Evolutionary conservation across 2,329 filamentous ascomycete species (phyloP), one percentile per base, ranked within the genome.

Genomic region (Chrysoporthe cubensis): DNA sequence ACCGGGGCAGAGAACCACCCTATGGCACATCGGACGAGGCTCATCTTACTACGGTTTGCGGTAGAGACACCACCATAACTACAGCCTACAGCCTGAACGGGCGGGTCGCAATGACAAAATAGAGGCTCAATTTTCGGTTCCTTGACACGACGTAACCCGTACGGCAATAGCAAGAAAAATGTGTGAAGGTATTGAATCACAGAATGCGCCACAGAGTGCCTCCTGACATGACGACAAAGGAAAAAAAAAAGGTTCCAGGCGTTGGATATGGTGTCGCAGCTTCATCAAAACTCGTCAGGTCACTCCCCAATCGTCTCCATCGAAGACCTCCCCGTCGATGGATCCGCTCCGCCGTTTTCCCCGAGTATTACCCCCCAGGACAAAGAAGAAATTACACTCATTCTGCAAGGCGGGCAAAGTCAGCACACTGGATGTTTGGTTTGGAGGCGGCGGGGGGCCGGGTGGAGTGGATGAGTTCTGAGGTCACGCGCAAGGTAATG

Each of bases 301-400:
- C 42, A 59, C 52, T 69, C 68, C n/a, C 46, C 61, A n/a, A 69
- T 65, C 9, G 68, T 69, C 14, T 56, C 68, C 68, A 69, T 67
- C 21, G 67, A 69, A 26, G 64, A 64, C 42, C 46, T 40, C 37
- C 37, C 64, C 32, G 64, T 66, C 61, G 52, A 61, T 26, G 62
- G 46, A 44, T 40, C 68, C 21, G 32, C 13, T n/a, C 44, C 68
- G 32, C 61, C 64, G 14, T 69, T 62, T 18, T 70, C 67, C 6
- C 68, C 67, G 9, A 71, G 26, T 32, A 70, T 70, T n/a, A 62
- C 66, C 6, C 69, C 69, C 69, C 69, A 70, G 48, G 69, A 70
- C 21, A 70, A 58, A 11, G 69, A 70, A 14, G 69, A 70, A 43
- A 70, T 66, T 3, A 70, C 69, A 48, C 69, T 70, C 44, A 70